Base-by-base conservation (phyloP, 148 eudicot species). In the Polygonum maritimum region DNA sequence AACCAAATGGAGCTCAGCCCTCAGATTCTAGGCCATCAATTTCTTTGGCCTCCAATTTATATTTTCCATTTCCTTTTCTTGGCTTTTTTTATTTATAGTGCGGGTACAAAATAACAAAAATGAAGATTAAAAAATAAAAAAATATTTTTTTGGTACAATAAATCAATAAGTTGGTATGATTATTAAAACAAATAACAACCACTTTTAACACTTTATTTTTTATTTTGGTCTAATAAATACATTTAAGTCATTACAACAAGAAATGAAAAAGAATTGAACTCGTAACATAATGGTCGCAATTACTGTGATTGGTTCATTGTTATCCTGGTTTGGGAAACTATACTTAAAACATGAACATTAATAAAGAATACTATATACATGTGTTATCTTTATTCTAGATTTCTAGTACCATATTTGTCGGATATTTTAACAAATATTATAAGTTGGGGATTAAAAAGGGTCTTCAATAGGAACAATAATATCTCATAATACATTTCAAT, bases 21-120 rank as follows among this genome's bases (percentile, higher is more conserved):
- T 67, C 19, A 67, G 71, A 67, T 67, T 67, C 71, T 67, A 67
- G 38, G 71, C 71, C 71, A 67, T 67, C 36, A 67, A 67, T 67
- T 67, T 36, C 31, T 67, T 21, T 41, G 69, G 71, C 71, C 2
- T 67, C 38, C 38, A 10, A 5, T 67, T 35, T 67, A 67, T 67
- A 26, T 57, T 57, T 55, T 6, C 63, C 21, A 19, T 35, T 67
- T 67, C 7, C 45, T 13, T 63, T 63, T 63, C 14, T 31, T 15
- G 69, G n/a, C 13, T 33, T 63, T 11, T 10, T 12, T 19, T 21
- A 31, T 62, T 62, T 31, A 12, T 13, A 57, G 62, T 55, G 62
- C 63, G 2, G 8, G 5, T 22, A 10, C 47, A 44, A 6, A 44
- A 6, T 44, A 44, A 8, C 2, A 44, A 57, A 57, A 57, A 19